These are phyloP conservation scores for Teunomyces aglyptinius DNA, from an alignment of 805 yeast genomes.

Conservation along the genomic window DNA sequence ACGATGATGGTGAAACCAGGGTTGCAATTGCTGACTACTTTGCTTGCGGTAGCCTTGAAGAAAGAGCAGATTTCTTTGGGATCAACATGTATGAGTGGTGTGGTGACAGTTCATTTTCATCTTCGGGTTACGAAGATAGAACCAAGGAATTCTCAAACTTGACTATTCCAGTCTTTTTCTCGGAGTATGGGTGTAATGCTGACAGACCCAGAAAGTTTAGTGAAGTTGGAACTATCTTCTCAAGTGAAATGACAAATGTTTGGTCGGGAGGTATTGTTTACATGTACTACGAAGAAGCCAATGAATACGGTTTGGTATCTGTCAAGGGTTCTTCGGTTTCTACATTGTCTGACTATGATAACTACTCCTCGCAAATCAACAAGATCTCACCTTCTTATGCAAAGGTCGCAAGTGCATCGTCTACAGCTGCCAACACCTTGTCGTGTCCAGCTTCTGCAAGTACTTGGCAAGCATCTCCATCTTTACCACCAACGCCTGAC, in stretches of 20 bases:
- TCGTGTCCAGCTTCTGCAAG: constrained; percentile 58
- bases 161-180: constrained; percentile 79
- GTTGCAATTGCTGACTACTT: constrained; percentile 79
- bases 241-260: constrained; percentile 75
- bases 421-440: constrained; percentile 34
- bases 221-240: constrained; percentile 68
- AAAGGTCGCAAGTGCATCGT: constrained; percentile 35
- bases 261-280: constrained; percentile 95
- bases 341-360: constrained; percentile 24
- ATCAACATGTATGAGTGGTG: constrained; percentile 90
- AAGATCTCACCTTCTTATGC: constrained; percentile 38
- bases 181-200: constrained; percentile 85
- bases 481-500: constrained; percentile 79
- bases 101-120: constrained; percentile 55
- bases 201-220: constrained; percentile 72
- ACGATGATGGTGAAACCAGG: constrained; percentile 83
- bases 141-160: constrained; percentile 71
- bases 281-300: constrained; percentile 85
- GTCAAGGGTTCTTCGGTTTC: constrained; percentile 26
- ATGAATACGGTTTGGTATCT: constrained; percentile 77
- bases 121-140: constrained; percentile 68
- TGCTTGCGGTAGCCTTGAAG: constrained; percentile 69
- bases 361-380: constrained; percentile 34
- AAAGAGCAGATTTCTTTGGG: constrained; percentile 76
- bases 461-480: constrained; percentile 66